Evolutionary conservation across 2,329 filamentous ascomycete species (phyloP).

Genomic region (Ophiostoma pallidulum): DNA sequence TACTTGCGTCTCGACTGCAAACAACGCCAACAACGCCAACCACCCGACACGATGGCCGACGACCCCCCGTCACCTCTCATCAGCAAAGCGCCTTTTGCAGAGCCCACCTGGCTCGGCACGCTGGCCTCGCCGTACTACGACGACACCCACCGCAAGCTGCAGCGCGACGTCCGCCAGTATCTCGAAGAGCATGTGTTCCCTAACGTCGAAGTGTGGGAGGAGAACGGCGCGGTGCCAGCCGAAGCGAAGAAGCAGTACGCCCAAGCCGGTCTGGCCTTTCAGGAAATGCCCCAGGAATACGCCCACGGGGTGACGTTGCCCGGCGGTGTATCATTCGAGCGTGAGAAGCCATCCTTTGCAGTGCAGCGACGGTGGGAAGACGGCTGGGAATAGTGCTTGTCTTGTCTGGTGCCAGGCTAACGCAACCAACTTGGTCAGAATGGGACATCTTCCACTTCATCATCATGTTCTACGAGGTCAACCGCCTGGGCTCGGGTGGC

Average conservation of each 20-base stretch:
- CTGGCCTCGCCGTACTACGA: constrained; percentile 49
- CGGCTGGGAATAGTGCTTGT: no score
- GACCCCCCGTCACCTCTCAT: background rate
- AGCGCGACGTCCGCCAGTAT: constrained; percentile 47
- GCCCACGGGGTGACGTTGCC: constrained; percentile 30
- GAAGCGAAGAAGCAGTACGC: constrained; percentile 29
- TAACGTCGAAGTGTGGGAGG: constrained; percentile 55
- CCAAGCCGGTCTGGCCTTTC: constrained; percentile 30
- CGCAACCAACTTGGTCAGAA: constrained; percentile 20
- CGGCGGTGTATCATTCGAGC: constrained; percentile 33
- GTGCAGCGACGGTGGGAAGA: no score
- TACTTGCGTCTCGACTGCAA: no score
- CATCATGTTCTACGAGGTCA: constrained; percentile 45
- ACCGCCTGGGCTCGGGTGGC: constrained; percentile 42
- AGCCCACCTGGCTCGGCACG: constrained; percentile 23
- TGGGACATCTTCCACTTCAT: constrained; percentile 50
- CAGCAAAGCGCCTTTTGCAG: constrained; percentile 14
- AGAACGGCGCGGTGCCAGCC: constrained; percentile 40
- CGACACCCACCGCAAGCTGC: constrained; percentile 48
- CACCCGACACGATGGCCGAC: background rate
- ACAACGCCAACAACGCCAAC: background rate
- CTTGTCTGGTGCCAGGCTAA: no score
- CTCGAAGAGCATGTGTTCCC: constrained; percentile 50
- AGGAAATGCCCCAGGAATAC: constrained; percentile 29
- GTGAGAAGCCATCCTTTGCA: no score